Conservation (phyloP, 768 basidiomycete genomes). For the Rhizopogon sp. region DNA sequence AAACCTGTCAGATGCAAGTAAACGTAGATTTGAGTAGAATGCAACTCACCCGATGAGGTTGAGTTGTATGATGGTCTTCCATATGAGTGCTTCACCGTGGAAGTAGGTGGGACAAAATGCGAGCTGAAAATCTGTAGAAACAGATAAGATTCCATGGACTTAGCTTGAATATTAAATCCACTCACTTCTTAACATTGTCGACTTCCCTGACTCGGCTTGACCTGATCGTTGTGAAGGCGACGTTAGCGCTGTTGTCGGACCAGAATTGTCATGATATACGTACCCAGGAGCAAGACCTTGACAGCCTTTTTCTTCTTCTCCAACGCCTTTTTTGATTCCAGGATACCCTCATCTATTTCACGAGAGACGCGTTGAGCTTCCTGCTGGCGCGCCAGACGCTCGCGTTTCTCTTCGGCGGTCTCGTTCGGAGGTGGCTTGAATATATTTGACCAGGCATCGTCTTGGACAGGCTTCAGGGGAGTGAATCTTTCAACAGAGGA, state of each 20-base stretch:
- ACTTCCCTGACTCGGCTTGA: constrained; percentile 28
- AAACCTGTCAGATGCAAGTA: not conserved
- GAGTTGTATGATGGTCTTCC: constrained; percentile 64
- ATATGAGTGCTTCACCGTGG: constrained; percentile 49
- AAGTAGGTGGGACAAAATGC: constrained; percentile 61
- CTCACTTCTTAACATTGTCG: constrained; percentile 25
- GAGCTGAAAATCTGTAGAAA: constrained; percentile 56
- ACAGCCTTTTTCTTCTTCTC: constrained; percentile 24
- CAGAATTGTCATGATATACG: accelerated
- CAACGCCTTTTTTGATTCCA: constrained; percentile 13
- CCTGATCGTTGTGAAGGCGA: constrained; percentile 9
- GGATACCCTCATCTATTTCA: constrained; percentile 26
- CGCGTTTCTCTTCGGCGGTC: not conserved
- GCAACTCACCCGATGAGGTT: constrained; percentile 55
- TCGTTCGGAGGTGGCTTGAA: constrained; percentile 19
- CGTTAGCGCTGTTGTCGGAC: not conserved
- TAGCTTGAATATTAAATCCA: not conserved
- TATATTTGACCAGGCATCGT: constrained; percentile 18
- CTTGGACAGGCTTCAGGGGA: not conserved
- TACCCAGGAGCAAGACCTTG: constrained; percentile 25
- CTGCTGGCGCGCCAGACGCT: constrained; percentile 14
- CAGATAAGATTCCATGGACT: not conserved
- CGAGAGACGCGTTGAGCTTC: constrained; percentile 17
- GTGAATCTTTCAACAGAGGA: not conserved
- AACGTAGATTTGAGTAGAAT: not conserved